phyloP scores from a whole-genome alignment of 2,329 filamentous ascomycete genomes.

The Chaetomium sp. region DNA sequence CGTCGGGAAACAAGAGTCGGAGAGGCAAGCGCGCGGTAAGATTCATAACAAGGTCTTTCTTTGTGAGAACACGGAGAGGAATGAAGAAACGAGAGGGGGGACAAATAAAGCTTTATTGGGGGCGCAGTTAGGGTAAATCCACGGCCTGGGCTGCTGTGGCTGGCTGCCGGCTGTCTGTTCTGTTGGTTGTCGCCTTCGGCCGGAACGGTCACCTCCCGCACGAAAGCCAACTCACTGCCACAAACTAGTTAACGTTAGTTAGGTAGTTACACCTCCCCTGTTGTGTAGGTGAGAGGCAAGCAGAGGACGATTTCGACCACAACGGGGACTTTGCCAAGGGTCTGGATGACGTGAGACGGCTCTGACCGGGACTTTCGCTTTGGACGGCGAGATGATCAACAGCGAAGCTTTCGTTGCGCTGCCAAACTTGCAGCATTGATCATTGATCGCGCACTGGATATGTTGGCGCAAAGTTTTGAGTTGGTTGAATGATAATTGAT shows the following conservation, averaged over 20 bases:
- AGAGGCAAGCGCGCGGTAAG: too few relatives aligned
- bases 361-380: too few relatives aligned
- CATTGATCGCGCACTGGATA: too few relatives aligned
- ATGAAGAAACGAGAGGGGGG: background rate
- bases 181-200: constrained; percentile 5
- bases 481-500: too few relatives aligned
- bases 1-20: too few relatives aligned
- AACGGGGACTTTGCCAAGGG: constrained; percentile 8
- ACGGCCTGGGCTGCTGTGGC: background rate
- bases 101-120: constrained; percentile 3
- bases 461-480: too few relatives aligned
- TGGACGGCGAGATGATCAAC: too few relatives aligned
- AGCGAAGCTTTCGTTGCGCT: too few relatives aligned
- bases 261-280: too few relatives aligned
- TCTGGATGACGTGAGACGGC: constrained; percentile 19
- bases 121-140: constrained; percentile 4
- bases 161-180: background rate
- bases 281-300: background rate
- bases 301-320: background rate
- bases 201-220: constrained; percentile 1
- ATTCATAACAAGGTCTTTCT: too few relatives aligned
- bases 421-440: too few relatives aligned
- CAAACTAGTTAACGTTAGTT: too few relatives aligned
- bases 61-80: background rate
- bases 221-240: constrained; percentile 3